Conservation (phyloP, 1,284 basidiomycete species). For the Volvariella surrecta region DNA sequence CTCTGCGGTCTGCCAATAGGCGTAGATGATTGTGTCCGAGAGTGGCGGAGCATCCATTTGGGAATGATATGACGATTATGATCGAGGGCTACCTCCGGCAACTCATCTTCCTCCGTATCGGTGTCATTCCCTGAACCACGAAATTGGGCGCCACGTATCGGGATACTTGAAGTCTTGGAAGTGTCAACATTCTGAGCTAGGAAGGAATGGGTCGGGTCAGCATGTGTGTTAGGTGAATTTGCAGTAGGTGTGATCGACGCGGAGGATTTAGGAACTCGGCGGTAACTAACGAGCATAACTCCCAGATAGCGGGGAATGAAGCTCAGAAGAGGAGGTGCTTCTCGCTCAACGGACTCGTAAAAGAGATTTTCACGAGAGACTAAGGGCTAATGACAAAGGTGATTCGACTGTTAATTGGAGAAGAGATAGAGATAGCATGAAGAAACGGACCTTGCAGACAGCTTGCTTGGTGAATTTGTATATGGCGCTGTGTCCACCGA, state of each 20-base stretch:
- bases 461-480: slow-evolving; percentile 98
- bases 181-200: slow-evolving; percentile 26
- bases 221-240: slow-evolving; percentile 15
- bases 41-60: slow-evolving; percentile 76
- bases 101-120: slow-evolving; percentile 58
- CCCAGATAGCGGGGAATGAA: slow-evolving; percentile 97
- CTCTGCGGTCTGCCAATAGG: slow-evolving; percentile 24
- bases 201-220: slow-evolving; percentile 13
- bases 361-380: slow-evolving; percentile 97
- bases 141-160: neutral
- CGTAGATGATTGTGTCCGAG: slow-evolving; percentile 36
- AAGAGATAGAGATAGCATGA: slow-evolving; percentile 15
- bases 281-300: slow-evolving; percentile 96
- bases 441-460: slow-evolving; percentile 81
- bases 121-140: slow-evolving; percentile 29
- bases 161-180: neutral
- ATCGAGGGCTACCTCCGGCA: slow-evolving; percentile 88
- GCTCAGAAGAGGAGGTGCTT: slow-evolving; percentile 83
- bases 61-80: slow-evolving; percentile 95
- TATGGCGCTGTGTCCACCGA: slow-evolving; percentile 94
- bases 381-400: slow-evolving; percentile 57
- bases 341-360: slow-evolving; percentile 93
- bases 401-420: slow-evolving; percentile 10
- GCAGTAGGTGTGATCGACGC: slow-evolving; percentile 18
- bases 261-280: slow-evolving; percentile 53